A percentile compares a stretch with the other conserved stretches of the same genome.
Evolutionary conservation across 1,139 yeast species (phyloP).

Genomic region (Candida neerlandica): DNA sequence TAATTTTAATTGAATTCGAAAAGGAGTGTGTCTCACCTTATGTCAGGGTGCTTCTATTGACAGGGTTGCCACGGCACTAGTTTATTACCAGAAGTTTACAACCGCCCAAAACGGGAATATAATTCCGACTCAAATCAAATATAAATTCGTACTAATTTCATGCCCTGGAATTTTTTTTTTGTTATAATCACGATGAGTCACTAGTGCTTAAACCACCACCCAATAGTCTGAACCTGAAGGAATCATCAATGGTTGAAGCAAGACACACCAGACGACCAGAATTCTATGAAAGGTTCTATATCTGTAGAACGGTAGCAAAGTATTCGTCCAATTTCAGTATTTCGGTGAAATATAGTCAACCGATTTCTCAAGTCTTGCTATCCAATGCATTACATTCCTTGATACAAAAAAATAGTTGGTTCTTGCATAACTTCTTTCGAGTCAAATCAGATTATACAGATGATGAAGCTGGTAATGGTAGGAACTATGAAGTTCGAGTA

Average conservation of each 20-base stretch:
- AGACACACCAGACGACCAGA: slow-evolving; percentile 16
- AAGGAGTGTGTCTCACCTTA: too few relatives aligned
- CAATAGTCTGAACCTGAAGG: too few relatives aligned
- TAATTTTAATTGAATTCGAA: too few relatives aligned
- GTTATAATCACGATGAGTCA: neutral
- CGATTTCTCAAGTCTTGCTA: slow-evolving; percentile 20
- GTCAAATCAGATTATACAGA: slow-evolving; percentile 18
- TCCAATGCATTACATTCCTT: slow-evolving; percentile 29
- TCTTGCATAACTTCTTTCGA: slow-evolving; percentile 23
- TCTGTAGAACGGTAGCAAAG: slow-evolving; percentile 26
- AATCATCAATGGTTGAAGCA: slow-evolving; percentile 10
- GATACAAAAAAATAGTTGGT: slow-evolving; percentile 24
- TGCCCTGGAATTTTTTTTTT: neutral
- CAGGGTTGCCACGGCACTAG: too few relatives aligned
- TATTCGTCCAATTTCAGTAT: slow-evolving; percentile 34
- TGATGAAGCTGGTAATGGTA: slow-evolving; percentile 9
- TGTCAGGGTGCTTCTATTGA: too few relatives aligned
- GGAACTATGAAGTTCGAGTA: slow-evolving; percentile 23
- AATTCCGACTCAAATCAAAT: too few relatives aligned
- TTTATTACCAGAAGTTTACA: too few relatives aligned
- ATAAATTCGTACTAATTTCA: too few relatives aligned
- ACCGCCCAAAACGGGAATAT: too few relatives aligned
- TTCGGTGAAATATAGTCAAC: slow-evolving; percentile 25
- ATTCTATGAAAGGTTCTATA: slow-evolving; percentile 28
- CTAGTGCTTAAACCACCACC: neutral